Evolutionary conservation across 352 stramenopile genomes (phyloP).

Genomic region (Stramenopiles sp.): DNA sequence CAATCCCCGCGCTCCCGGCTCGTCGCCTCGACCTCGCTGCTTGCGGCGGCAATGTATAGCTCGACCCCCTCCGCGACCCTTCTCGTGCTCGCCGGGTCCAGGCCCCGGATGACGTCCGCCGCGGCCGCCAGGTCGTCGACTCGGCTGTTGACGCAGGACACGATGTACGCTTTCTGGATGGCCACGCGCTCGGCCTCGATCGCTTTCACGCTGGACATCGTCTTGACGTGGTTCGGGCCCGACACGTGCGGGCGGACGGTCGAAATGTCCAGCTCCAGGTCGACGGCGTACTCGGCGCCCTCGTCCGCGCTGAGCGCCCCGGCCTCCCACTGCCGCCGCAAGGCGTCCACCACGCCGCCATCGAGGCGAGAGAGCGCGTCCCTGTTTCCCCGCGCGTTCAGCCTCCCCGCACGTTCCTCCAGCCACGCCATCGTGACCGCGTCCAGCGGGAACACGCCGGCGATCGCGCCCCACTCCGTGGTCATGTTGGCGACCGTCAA

Average conservation of each 20-base stretch:
- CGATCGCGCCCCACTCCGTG: constrained; percentile 54
- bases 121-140: constrained; percentile 61
- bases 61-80: constrained; percentile 44
- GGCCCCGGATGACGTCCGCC: constrained; percentile 45
- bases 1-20: too few species aligned
- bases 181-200: too few species aligned
- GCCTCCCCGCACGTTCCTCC: constrained; percentile 43
- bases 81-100: too few species aligned
- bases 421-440: constrained; percentile 52
- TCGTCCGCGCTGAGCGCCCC: constrained; percentile 50
- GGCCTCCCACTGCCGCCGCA: too few species aligned
- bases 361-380: constrained; percentile 53
- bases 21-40: too few species aligned
- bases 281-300: constrained; percentile 43
- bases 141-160: constrained; percentile 58
- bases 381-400: too few species aligned
- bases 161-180: constrained; percentile 62
- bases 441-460: constrained; percentile 50
- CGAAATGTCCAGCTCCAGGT: too few species aligned
- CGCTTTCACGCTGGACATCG: too few species aligned
- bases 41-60: too few species aligned
- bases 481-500: constrained; percentile 64
- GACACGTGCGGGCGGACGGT: too few species aligned
- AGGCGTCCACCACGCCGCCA: too few species aligned
- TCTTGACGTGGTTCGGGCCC: too few species aligned